Evolutionary conservation across 1,139 yeast species (phyloP), one percentile per base, ranked within the genome.

Genomic region (Petasospora rhodanensis): DNA sequence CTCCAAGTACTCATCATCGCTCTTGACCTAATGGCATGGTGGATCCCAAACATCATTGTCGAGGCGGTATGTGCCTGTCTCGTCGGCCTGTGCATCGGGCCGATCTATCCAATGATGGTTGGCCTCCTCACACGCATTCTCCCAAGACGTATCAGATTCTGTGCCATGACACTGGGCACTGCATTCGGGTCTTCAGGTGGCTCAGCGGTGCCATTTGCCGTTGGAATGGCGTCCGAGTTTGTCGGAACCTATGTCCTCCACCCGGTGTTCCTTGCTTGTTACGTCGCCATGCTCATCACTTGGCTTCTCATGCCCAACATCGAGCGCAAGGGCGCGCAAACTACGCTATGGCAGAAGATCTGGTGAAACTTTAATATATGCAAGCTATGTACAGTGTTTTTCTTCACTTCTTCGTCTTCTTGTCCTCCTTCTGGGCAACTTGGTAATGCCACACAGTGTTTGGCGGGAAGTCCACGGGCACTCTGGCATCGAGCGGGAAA

Each of bases 381-480:
- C 13, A 23, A n/a, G n/a, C n/a, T 32, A 24, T 24, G 17, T 28
- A 32, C 35, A 32, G 9, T 8, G 13, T 6, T 12, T 11, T 21
- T 23, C 9, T 17, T 13, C 22, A 4, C 28, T 19, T 22, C 29
- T 35, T 36, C 18, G 24, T 18, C 12, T 13, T 16, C 33, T 28
- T 28, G 21, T 27, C 32, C 17, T 27, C 34, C 35, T 31, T 31
- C 28, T 26, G 26, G 7, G 35, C 26, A 22, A 39, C 43, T 3
- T 79, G 76, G 52, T 76, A 73, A 38, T 79, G 76, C 96, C 97
- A 89, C 18, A 85, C 70, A 42, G 73, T 70, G 51, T 75, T 77
- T 24, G 97, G 82, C n/a, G 98, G 98, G 43, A 68, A 85, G 37
- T 87, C 94, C 1, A 95, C 83, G 21, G 98, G 97, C 5, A 84